These are phyloP conservation scores for Plenodomus biglobosus DNA, from an alignment of 2,329 filamentous ascomycete species.

Conservation along the genomic window DNA sequence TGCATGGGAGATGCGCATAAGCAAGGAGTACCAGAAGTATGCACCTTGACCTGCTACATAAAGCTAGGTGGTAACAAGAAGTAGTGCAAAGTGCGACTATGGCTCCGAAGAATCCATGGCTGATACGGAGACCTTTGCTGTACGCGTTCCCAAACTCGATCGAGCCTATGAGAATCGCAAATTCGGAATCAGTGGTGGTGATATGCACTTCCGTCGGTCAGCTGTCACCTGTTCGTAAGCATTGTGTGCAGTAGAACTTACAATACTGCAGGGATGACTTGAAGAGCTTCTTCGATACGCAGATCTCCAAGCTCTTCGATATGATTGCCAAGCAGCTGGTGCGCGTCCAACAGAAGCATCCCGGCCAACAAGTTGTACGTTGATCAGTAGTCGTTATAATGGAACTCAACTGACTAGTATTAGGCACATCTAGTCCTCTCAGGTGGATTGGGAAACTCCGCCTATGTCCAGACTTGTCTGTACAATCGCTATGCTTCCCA, in stretches of 20 bases:
- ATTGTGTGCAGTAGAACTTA: no score
- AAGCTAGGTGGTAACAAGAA: neutral
- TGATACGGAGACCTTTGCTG: conserved; percentile 32
- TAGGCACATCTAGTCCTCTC: conserved; percentile 47
- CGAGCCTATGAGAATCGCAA: conserved; percentile 14
- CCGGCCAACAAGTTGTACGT: conserved; percentile 33
- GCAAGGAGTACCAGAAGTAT: conserved; percentile 38
- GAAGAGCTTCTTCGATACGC: conserved; percentile 40
- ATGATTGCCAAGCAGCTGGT: conserved; percentile 42
- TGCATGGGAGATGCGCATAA: conserved; percentile 42
- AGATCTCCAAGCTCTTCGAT: conserved; percentile 39
- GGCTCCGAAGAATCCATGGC: conserved; percentile 31
- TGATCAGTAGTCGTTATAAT: no score
- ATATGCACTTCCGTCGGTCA: conserved; percentile 27
- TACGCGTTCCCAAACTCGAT: conserved; percentile 35
- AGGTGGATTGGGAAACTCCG: conserved; percentile 48
- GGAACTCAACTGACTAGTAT: no score
- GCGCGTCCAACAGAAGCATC: conserved; percentile 30
- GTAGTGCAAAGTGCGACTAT: conserved; percentile 40
- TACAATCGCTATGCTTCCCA: conserved; percentile 41
- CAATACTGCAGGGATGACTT: no score
- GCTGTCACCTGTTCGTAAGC: no score
- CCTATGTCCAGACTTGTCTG: conserved; percentile 46
- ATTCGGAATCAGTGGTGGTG: conserved; percentile 19
- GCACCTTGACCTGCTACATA: conserved; percentile 5